phyloP scores from a whole-genome alignment of 2,329 filamentous ascomycete species.

The Xylariaceae sp. region DNA sequence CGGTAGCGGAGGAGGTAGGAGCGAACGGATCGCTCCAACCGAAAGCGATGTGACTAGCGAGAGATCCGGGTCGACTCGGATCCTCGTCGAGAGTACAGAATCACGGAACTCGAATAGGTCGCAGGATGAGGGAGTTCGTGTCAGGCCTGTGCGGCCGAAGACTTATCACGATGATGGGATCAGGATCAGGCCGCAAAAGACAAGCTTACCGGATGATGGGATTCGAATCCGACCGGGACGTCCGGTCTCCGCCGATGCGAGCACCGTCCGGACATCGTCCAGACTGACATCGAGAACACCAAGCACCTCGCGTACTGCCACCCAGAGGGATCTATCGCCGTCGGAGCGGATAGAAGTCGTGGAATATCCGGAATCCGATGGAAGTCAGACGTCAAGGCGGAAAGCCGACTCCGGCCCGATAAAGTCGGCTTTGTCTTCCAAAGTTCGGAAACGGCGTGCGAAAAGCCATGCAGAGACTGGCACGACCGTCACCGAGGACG shows the following conservation, averaged over 20 bases:
- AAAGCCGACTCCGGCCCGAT: too few relatives aligned
- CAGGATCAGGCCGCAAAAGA: constrained; percentile 13
- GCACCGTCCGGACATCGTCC: constrained; percentile 21
- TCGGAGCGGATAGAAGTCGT: constrained; percentile 25
- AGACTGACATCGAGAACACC: constrained; percentile 19
- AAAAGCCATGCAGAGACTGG: constrained; percentile 17
- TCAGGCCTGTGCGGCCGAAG: constrained; percentile 16
- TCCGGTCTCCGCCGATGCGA: constrained; percentile 18
- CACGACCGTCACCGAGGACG: constrained; percentile 23
- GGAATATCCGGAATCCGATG: constrained; percentile 29
- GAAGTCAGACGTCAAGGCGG: too few relatives aligned
- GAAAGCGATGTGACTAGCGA: constrained; percentile 14
- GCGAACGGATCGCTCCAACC: constrained; percentile 24
- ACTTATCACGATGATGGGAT: constrained; percentile 27
- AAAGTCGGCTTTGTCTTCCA: too few relatives aligned
- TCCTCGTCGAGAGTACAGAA: constrained; percentile 12
- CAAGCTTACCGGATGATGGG: constrained; percentile 26
- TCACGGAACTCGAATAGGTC: constrained; percentile 14
- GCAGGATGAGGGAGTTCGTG: constrained; percentile 24
- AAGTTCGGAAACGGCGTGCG: constrained; percentile 15
- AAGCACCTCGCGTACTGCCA: constrained; percentile 13
- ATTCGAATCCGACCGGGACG: constrained; percentile 24
- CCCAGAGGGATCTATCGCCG: constrained; percentile 16
- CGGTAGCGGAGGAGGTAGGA: constrained; percentile 32
- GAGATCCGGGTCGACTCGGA: constrained; percentile 14